These are phyloP conservation scores for Taphrina pruni DNA, from an alignment of 1,139 yeast species.

Conservation along the genomic window DNA sequence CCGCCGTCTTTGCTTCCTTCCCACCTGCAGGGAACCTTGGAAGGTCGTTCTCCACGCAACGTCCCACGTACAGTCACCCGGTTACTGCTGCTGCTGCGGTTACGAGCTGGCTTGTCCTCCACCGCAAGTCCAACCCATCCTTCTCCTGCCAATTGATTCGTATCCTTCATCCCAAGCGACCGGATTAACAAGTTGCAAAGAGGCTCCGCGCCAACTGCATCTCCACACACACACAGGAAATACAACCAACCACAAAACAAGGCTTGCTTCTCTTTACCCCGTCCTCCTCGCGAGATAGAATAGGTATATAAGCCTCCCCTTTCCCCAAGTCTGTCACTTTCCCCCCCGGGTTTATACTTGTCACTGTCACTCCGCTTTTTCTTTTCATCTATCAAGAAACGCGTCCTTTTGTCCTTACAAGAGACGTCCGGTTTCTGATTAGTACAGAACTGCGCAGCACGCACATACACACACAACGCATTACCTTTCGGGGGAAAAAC, in stretches of 20 bases:
- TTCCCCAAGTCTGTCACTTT: background rate
- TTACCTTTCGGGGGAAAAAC: background rate
- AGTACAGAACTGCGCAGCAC: background rate
- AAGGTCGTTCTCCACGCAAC: too few relatives aligned
- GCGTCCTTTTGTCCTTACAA: constrained; percentile 11
- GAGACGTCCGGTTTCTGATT: background rate
- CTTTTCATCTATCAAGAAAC: constrained; percentile 5
- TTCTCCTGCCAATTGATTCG: too few relatives aligned
- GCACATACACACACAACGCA: too few relatives aligned
- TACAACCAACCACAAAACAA: background rate
- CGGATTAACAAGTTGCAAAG: background rate
- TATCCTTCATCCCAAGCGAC: background rate
- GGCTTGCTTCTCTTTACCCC: constrained; percentile 4
- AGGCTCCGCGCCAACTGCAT: constrained; percentile 1
- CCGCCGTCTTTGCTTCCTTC: too few relatives aligned
- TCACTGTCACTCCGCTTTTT: constrained; percentile 3
- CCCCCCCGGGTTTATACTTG: background rate
- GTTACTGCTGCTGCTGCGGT: too few relatives aligned
- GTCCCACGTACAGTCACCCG: too few relatives aligned
- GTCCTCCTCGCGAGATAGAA: constrained; percentile 1
- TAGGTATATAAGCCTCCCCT: constrained; percentile 21
- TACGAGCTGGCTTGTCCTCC: too few relatives aligned
- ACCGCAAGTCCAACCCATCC: too few relatives aligned
- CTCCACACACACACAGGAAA: background rate
- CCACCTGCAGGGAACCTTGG: too few relatives aligned